Conservation (phyloP, 1,284 basidiomycete genomes). For the Rugosomyces carneus region DNA sequence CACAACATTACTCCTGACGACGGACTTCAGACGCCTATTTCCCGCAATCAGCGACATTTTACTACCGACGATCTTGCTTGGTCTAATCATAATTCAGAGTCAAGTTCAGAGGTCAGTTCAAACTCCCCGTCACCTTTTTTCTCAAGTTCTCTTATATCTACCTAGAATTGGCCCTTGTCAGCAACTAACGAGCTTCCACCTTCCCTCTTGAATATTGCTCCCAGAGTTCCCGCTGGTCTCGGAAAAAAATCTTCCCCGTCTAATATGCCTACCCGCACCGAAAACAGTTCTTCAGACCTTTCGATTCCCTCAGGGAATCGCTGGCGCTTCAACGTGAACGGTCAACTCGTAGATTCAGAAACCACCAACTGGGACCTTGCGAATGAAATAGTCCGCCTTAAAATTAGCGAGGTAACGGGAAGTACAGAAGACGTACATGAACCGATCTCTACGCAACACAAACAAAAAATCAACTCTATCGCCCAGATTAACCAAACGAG, state of each 20-base stretch:
- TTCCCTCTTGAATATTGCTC: conserved; percentile 22
- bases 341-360: conserved; percentile 55
- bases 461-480: conserved; percentile 48
- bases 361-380: conserved; percentile 62
- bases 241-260: conserved; percentile 29
- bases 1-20: conserved; percentile 33
- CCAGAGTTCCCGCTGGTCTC: conserved; percentile 23
- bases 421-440: conserved; percentile 45
- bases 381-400: conserved; percentile 65
- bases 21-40: conserved; percentile 35
- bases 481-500: conserved; percentile 58
- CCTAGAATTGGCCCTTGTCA: conserved; percentile 41
- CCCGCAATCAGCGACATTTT: conserved; percentile 32
- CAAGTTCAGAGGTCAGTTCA: conserved; percentile 32
- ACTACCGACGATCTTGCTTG: conserved; percentile 33
- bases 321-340: conserved; percentile 60
- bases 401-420: conserved; percentile 49
- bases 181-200: conserved; percentile 24
- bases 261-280: conserved; percentile 41
- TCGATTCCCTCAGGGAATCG: conserved; percentile 33
- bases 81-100: conserved; percentile 28
- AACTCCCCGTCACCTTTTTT: conserved; percentile 25
- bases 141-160: conserved; percentile 21
- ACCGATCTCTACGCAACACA: conserved; percentile 58
- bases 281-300: conserved; percentile 28